phyloP scores from a whole-genome alignment of 2,329 filamentous ascomycete species.

The Pleurostoma richardsiae region DNA sequence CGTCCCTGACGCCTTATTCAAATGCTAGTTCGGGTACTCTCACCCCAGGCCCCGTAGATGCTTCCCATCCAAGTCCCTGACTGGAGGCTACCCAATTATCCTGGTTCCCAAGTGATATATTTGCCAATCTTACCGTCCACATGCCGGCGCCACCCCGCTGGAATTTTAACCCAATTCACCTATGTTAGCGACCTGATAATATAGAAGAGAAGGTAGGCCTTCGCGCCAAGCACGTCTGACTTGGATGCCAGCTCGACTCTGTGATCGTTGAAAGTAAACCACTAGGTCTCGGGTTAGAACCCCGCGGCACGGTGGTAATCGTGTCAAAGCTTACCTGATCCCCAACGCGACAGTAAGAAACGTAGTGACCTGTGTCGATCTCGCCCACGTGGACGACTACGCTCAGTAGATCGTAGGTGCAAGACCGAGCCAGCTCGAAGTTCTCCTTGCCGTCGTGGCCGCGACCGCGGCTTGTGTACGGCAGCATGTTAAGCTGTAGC shows the following conservation, averaged over 20 bases:
- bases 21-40: too few species aligned
- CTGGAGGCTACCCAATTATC: too few species aligned
- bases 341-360: slow-evolving; percentile 80
- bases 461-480: slow-evolving; percentile 71
- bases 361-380: slow-evolving; percentile 88
- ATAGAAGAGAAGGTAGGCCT: slow-evolving; percentile 91
- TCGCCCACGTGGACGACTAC: slow-evolving; percentile 92
- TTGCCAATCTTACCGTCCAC: not conserved
- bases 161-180: not conserved
- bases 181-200: slow-evolving; percentile 58
- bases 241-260: slow-evolving; percentile 81
- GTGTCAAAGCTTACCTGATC: slow-evolving; percentile 50
- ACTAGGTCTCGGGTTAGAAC: slow-evolving; percentile 40
- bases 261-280: slow-evolving; percentile 95
- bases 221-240: slow-evolving; percentile 77
- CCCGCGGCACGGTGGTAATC: not conserved
- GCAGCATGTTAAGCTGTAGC: slow-evolving; percentile 80
- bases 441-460: slow-evolving; percentile 42
- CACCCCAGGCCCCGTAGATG: too few species aligned
- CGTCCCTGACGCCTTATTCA: too few species aligned
- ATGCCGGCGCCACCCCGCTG: not conserved
- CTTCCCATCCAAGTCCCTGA: too few species aligned
- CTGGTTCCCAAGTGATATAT: too few species aligned
- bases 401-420: slow-evolving; percentile 80
- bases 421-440: slow-evolving; percentile 56